Conservation (phyloP, 2,329 filamentous ascomycete species). For the Trichoderma gracile region DNA sequence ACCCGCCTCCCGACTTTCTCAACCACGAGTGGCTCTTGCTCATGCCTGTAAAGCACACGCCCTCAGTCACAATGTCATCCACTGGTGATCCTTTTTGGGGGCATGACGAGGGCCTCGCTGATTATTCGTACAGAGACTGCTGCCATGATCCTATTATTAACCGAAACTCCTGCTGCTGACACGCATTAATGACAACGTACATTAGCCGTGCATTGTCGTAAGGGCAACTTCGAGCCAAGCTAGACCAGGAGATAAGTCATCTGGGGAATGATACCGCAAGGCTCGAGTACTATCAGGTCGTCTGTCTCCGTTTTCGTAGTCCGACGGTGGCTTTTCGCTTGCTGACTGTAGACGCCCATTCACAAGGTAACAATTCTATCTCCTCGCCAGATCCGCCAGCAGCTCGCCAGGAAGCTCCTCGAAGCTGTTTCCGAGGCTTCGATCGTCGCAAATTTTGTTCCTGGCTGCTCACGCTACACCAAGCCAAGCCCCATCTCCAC, state of each 20-base stretch:
- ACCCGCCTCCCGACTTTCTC: neutral
- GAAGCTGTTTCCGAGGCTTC: neutral
- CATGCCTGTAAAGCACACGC: neutral
- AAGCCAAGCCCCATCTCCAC: conserved; percentile 13
- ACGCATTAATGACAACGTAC: neutral
- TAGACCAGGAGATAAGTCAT: too few species aligned
- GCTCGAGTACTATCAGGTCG: neutral
- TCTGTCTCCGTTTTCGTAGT: neutral
- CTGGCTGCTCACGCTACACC: conserved; percentile 15
- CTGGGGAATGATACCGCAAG: neutral
- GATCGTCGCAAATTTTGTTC: conserved; percentile 7
- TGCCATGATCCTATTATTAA: conserved; percentile 4
- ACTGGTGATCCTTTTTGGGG: neutral
- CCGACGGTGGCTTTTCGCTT: neutral
- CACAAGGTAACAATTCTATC: too few species aligned
- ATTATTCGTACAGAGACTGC: neutral
- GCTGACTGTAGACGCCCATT: neutral
- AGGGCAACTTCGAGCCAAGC: too few species aligned
- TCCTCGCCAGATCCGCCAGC: neutral
- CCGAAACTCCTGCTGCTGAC: conserved; percentile 15
- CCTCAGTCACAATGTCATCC: neutral
- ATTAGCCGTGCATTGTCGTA: neutral
- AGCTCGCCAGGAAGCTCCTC: neutral
- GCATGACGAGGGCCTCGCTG: neutral
- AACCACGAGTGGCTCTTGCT: neutral